Base-by-base conservation (phyloP, 2,329 filamentous ascomycete genomes). In the Penicillium janthinellum region DNA sequence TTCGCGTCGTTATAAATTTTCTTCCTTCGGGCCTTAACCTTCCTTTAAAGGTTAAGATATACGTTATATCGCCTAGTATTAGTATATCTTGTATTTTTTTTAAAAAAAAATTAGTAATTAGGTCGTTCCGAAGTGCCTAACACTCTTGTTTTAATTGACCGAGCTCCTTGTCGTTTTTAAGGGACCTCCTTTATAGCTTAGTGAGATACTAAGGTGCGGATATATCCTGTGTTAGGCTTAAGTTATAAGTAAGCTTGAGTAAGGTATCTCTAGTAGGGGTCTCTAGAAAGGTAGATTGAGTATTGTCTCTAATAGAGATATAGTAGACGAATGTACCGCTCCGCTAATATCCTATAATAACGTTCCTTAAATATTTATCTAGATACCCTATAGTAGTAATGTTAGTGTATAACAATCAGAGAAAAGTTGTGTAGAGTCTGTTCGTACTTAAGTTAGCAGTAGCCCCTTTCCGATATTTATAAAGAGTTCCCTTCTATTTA, bases 61-160 rank as follows among this genome's bases (percentile, higher is more conserved):
- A 11, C 28, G 39, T 41, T 17, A 28, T 25, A 54, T 10, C 38
- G 47, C 41, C 10, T 22, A 48, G 44, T 5, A 20, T 48, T 12
- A 48, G 44, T 11, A 31, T 15, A 31, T 35, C 2, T 55, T n/a
- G n/a, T n/a, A n/a, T n/a, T n/a, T n/a, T n/a, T n/a, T n/a, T n/a
- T n/a, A n/a, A n/a, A n/a, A n/a, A n/a, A n/a, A n/a, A n/a, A n/a
- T n/a, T n/a, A n/a, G n/a, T n/a, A n/a, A n/a, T n/a, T 34, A 48
- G 34, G 28, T 56, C 35, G n/a, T 14, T 25, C 34, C 45, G 78
- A 47, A 50, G 39, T 54, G n/a, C 39, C 42, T 58, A 8, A 37
- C 53, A 56, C 45, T 59, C 47, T 15, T n/a, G 50, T 44, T 59
- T 53, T 17, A 39, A 53, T 45, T 54, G 37, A 41, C 47, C 4